Percentiles rank a stretch among this genome's conserved stretches.
Conservation (phyloP, 257 asterid species). For the Solanum bulbocastanum region DNA sequence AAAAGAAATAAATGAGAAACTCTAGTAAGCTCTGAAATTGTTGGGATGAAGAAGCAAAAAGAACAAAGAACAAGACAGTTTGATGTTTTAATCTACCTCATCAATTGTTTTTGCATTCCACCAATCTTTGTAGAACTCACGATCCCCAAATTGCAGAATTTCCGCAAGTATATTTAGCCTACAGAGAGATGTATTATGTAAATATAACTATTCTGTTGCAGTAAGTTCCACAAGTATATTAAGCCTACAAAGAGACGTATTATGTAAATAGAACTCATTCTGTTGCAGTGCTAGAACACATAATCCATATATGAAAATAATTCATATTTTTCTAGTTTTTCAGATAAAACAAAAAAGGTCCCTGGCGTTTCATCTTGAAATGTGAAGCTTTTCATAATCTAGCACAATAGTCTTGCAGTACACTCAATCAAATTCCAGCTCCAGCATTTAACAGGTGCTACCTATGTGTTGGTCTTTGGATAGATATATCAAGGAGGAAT, state of each 20-base stretch:
- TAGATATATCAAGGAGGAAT: neutral
- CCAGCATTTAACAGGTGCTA: neutral
- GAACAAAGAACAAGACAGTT: neutral
- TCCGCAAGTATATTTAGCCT: constrained; percentile 99
- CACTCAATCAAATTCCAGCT: neutral
- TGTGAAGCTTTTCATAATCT: neutral
- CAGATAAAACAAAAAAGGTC: neutral
- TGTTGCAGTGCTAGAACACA: constrained; percentile 11
- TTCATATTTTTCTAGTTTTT: neutral
- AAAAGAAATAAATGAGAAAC: constrained; percentile 5
- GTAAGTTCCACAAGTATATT: constrained; percentile 19
- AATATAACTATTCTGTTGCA: neutral
- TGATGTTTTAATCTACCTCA: constrained; percentile 41
- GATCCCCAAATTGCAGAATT: constrained; percentile 87
- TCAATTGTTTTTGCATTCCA: constrained; percentile 98
- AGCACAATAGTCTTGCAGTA: neutral
- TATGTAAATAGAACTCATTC: neutral
- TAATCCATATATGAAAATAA: neutral
- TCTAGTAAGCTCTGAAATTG: neutral
- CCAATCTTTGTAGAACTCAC: constrained; percentile 99
- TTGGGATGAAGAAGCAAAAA: neutral
- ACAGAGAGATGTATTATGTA: constrained; percentile 14
- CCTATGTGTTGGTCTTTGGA: neutral
- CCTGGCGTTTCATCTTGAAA: neutral
- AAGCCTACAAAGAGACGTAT: constrained; percentile 6